These are phyloP conservation scores for Alternaria triticina DNA, from an alignment of 2,329 filamentous ascomycete genomes.

Conservation along the genomic window DNA sequence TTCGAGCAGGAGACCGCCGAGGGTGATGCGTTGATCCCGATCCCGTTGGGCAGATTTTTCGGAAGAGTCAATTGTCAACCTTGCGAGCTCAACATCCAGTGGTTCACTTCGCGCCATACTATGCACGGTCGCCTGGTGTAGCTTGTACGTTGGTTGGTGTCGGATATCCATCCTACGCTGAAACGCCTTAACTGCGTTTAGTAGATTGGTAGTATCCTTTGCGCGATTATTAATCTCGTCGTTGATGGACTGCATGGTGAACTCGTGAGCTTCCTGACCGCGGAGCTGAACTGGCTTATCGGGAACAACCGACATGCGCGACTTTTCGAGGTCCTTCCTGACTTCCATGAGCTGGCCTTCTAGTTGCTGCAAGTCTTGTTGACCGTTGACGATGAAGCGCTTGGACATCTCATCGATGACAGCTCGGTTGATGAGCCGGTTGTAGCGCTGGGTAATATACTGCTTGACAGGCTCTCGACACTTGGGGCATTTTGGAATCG, in stretches of 20 bases:
- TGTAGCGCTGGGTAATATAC: slow-evolving; percentile 45
- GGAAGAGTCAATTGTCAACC: slow-evolving; percentile 21
- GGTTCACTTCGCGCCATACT: slow-evolving; percentile 12
- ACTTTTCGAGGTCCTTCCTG: slow-evolving; percentile 23
- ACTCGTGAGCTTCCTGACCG: neutral
- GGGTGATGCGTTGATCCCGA: slow-evolving; percentile 39
- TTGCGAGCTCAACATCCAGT: slow-evolving; percentile 24
- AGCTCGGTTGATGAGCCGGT: slow-evolving; percentile 46
- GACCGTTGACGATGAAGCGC: slow-evolving; percentile 42
- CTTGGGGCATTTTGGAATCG: slow-evolving; percentile 41
- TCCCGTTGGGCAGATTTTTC: slow-evolving; percentile 21
- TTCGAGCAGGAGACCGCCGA: slow-evolving; percentile 34
- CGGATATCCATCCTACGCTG: slow-evolving; percentile 27
- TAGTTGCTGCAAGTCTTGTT: slow-evolving; percentile 34
- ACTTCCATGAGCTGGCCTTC: slow-evolving; percentile 21
- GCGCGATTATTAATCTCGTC: slow-evolving; percentile 21
- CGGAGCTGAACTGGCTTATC: neutral
- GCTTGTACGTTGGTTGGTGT: slow-evolving; percentile 49
- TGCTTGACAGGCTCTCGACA: slow-evolving; percentile 44
- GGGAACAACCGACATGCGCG: slow-evolving; percentile 9
- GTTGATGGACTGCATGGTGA: slow-evolving; percentile 5
- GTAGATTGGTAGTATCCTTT: slow-evolving; percentile 12
- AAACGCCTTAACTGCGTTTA: slow-evolving; percentile 28
- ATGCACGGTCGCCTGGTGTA: slow-evolving; percentile 47
- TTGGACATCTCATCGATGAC: slow-evolving; percentile 50